phyloP scores from a whole-genome alignment of 805 yeast species.

The Zygosaccharomyces siamensis region DNA sequence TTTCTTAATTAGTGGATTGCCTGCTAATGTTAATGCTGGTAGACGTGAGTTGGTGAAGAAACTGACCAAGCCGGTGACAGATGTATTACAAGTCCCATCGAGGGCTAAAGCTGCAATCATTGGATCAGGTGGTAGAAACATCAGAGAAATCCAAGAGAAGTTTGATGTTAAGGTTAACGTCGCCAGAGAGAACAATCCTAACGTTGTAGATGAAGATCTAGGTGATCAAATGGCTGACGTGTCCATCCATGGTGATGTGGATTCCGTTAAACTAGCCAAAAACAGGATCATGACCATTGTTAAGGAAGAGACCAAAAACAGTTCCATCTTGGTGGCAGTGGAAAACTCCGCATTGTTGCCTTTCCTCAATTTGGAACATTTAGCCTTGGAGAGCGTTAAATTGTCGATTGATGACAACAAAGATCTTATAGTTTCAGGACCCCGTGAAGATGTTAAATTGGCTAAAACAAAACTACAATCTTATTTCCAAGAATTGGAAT shows the following conservation, averaged over 20 bases:
- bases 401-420: slow-evolving; percentile 19
- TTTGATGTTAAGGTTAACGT: slow-evolving; percentile 67
- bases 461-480: slow-evolving; percentile 50
- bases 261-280: slow-evolving; percentile 74
- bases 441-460: slow-evolving; percentile 56
- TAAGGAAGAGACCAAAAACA: slow-evolving; percentile 61
- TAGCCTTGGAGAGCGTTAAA: slow-evolving; percentile 23
- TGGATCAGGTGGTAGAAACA: slow-evolving; percentile 79
- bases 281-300: slow-evolving; percentile 66
- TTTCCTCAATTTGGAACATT: slow-evolving; percentile 27
- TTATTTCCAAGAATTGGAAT: slow-evolving; percentile 41
- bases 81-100: slow-evolving; percentile 65
- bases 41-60: slow-evolving; percentile 70
- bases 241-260: slow-evolving; percentile 74
- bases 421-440: slow-evolving; percentile 59
- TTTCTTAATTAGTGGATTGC: slow-evolving; percentile 73
- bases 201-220: slow-evolving; percentile 49
- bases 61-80: slow-evolving; percentile 67
- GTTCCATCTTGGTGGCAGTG: slow-evolving; percentile 48
- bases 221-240: slow-evolving; percentile 59
- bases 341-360: slow-evolving; percentile 34
- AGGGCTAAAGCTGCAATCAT: slow-evolving; percentile 71
- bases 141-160: slow-evolving; percentile 73
- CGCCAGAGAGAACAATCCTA: slow-evolving; percentile 32
- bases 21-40: slow-evolving; percentile 60